phyloP scores from a whole-genome alignment of 1,139 yeast genomes.

The Scheffersomyces illinoinensis region DNA sequence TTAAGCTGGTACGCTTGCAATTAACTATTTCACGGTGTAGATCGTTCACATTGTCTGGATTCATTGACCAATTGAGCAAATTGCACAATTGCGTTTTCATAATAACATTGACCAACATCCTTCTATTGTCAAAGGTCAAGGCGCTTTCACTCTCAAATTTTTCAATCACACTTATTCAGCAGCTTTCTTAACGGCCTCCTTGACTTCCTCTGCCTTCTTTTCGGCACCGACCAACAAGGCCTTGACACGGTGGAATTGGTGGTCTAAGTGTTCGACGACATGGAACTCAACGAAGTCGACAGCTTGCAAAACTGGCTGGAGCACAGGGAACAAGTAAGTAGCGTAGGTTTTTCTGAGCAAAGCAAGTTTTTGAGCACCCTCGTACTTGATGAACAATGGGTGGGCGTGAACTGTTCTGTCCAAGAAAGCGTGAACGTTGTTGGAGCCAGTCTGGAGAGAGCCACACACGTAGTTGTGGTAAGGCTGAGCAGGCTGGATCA shows the following conservation, averaged over 20 bases:
- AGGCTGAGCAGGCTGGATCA: slow-evolving; percentile 42
- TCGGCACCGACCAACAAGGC: slow-evolving; percentile 2
- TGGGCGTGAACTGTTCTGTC: slow-evolving; percentile 40
- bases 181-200: not conserved
- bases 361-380: slow-evolving; percentile 31
- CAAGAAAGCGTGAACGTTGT: slow-evolving; percentile 29
- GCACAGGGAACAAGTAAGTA: slow-evolving; percentile 28
- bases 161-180: not conserved
- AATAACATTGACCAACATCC: not conserved
- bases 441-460: slow-evolving; percentile 31
- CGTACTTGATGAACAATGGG: slow-evolving; percentile 34
- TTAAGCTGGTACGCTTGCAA: not conserved
- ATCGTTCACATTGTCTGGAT: not conserved
- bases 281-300: slow-evolving; percentile 34
- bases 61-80: not conserved
- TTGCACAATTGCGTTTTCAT: not conserved
- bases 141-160: not conserved
- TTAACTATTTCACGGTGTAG: not conserved
- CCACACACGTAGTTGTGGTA: slow-evolving; percentile 39
- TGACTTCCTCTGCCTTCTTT: not conserved
- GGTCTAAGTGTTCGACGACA: slow-evolving; percentile 20
- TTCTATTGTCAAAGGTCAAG: not conserved
- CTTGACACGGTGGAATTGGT: slow-evolving; percentile 16
- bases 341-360: slow-evolving; percentile 18
- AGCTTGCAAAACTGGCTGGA: slow-evolving; percentile 28